Evolutionary conservation across 2,329 filamentous ascomycete species (phyloP), one percentile per base, ranked within the genome.

Genomic region (Ophiostoma montium): DNA sequence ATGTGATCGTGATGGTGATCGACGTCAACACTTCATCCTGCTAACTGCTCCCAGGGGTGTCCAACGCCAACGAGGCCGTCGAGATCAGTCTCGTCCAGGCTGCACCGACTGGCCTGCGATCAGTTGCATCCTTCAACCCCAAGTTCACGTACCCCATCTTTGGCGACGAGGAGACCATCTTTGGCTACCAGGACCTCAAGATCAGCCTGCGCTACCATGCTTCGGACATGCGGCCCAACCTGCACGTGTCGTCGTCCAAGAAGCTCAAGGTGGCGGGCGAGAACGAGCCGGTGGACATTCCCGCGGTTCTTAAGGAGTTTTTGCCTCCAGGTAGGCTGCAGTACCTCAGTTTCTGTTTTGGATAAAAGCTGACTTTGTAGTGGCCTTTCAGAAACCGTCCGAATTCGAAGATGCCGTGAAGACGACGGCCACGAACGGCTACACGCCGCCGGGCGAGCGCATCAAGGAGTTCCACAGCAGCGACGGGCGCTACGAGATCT

Each of bases 131-230:
- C 27, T 96, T 98, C 64, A 74, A 86, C 53, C 94, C 92, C 0
- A 76, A 78, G 60, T 94, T 89, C 63, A 95, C 90, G 16, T 95
- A 96, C 64, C 71, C 86, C 1, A 84, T 98, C 55, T 95, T 96
- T 57, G 87, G 87, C 59, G 84, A 96, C n/a, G 82, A 92, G 9
- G 88, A 98, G 65, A 76, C 75, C 30, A 90, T 96, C 55, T 89
- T 94, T 58, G 90, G 90, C 35, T 95, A 95, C 70, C 82, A 87
- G 62, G 79, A 80, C 48, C 74, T 95, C 49, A 78, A 79, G 55
- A 82, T 96, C 60, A 76, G 78, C 54, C 68, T 96, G 49, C 78
- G 78, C 54, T 82, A 71, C 57, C 70, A 78, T 60, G 74, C 75
- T 15, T 74, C 70, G 62, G 84, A 95, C 62, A 79, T 96, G 67